A percentile compares a stretch with the other conserved stretches of the same genome.
Evolutionary conservation across 805 yeast genomes (phyloP).

Genomic region (Helenozyma rhizophorensis): DNA sequence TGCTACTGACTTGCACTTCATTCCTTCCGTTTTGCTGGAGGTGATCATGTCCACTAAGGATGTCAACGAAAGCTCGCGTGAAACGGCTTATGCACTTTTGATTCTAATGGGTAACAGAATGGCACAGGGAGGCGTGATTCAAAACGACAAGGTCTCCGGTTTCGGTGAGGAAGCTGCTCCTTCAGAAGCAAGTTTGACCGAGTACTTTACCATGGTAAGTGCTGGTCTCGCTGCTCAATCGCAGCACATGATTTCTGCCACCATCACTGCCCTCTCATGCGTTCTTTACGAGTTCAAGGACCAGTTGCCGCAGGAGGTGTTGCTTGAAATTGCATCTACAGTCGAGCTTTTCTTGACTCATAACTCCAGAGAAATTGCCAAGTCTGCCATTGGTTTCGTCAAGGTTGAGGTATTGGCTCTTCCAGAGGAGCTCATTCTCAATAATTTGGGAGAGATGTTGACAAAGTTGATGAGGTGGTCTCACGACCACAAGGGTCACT

Average conservation of each 20-base stretch:
- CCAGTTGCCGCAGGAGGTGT: constrained; percentile 51
- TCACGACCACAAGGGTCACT: constrained; percentile 93
- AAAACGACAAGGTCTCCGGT: constrained; percentile 62
- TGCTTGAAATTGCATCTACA: constrained; percentile 76
- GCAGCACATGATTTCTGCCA: constrained; percentile 95
- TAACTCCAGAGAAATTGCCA: constrained; percentile 88
- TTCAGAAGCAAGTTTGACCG: constrained; percentile 65
- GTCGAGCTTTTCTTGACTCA: constrained; percentile 88
- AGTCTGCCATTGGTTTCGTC: constrained; percentile 89
- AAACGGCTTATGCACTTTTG: constrained; percentile 68
- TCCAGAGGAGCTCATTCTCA: constrained; percentile 70
- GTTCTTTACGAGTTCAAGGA: constrained; percentile 81
- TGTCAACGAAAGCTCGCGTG: constrained; percentile 87
- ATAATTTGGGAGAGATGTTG: constrained; percentile 62
- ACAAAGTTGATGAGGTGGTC: constrained; percentile 84
- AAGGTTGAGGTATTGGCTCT: constrained; percentile 82
- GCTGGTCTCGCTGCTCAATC: constrained; percentile 95
- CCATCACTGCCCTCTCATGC: constrained; percentile 82
- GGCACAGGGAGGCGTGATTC: constrained; percentile 63
- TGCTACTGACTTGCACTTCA: constrained; percentile 58
- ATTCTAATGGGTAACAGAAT: constrained; percentile 78
- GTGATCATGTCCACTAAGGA: constrained; percentile 88
- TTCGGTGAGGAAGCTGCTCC: constrained; percentile 60
- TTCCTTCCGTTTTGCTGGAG: constrained; percentile 82
- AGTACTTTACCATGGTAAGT: constrained; percentile 86